These are phyloP conservation scores for Thalassiosira hispida DNA, from an alignment of 352 stramenopile species.

Conservation along the genomic window DNA sequence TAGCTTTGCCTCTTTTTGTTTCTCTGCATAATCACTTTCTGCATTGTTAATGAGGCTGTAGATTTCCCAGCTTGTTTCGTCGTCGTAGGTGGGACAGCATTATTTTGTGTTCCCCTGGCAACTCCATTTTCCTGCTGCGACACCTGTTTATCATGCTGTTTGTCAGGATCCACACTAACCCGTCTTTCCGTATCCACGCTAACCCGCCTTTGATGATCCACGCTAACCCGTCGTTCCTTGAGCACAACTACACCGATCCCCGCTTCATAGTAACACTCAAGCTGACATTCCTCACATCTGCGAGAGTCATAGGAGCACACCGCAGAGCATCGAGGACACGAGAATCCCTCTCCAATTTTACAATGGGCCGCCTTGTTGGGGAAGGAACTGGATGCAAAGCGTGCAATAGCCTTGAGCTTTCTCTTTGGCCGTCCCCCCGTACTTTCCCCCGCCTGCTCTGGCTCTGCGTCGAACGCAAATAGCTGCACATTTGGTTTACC, in stretches of 20 bases:
- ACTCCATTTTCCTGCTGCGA: constrained; percentile 1
- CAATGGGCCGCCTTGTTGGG: not conserved
- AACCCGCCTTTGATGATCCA: not conserved
- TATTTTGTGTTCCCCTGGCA: not conserved
- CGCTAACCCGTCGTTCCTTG: not conserved
- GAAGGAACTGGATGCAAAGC: not conserved
- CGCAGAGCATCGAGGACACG: constrained; percentile 19
- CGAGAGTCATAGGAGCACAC: constrained; percentile 5
- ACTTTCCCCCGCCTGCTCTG: not conserved
- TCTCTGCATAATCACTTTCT: not conserved
- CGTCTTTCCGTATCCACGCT: no score
- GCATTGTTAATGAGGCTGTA: not conserved
- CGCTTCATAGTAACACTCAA: constrained; percentile 21
- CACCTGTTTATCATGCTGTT: not conserved
- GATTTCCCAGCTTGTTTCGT: not conserved
- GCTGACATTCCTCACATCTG: not conserved
- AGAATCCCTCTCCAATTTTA: constrained; percentile 24
- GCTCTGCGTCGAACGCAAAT: constrained; percentile 12
- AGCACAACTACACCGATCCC: constrained; percentile 16
- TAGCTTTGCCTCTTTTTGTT: constrained; percentile 13
- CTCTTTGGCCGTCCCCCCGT: constrained; percentile 7
- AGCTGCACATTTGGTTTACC: constrained; percentile 22
- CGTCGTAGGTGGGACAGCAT: not conserved
- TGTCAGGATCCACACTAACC: not conserved
- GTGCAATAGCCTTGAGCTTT: constrained; percentile 19